Percentiles rank a stretch among this genome's conserved stretches.
These are phyloP conservation scores for Calonectria hawksworthii DNA, from an alignment of 2,329 filamentous ascomycete species.

Conservation along the genomic window DNA sequence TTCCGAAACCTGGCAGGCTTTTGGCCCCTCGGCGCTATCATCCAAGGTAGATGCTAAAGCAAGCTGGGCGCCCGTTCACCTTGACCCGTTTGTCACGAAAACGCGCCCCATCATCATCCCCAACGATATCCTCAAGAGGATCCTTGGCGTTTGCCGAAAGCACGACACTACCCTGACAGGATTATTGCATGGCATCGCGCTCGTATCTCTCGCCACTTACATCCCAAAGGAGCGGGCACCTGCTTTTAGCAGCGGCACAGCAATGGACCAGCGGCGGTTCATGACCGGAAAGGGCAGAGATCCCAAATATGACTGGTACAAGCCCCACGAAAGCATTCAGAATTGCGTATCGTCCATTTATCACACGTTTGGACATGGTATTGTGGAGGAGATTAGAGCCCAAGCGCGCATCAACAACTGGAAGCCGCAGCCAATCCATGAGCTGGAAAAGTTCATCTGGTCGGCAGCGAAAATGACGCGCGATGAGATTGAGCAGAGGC, in stretches of 20 bases:
- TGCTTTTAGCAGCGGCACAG: conserved; percentile 7
- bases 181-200: not conserved
- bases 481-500: not conserved
- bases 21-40: conserved; percentile 31
- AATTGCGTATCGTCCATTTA: conserved; percentile 16
- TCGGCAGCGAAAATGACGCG: not conserved
- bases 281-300: conserved; percentile 19
- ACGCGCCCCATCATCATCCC: conserved; percentile 38
- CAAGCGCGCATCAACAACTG: conserved; percentile 1
- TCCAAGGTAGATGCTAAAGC: conserved; percentile 26
- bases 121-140: not conserved
- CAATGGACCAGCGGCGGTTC: conserved; percentile 13
- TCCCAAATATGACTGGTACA: conserved; percentile 32
- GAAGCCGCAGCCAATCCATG: conserved; percentile 4
- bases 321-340: conserved; percentile 29
- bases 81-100: conserved; percentile 36
- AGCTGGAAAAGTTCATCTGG: not conserved
- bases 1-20: conserved; percentile 22
- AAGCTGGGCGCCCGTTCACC: conserved; percentile 43
- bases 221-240: not conserved
- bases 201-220: not conserved
- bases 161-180: conserved; percentile 9
- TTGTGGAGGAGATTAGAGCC: not conserved
- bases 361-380: not conserved
- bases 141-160: not conserved